These are phyloP conservation scores for Phytophthora constricta DNA, from an alignment of 352 stramenopile genomes.

Conservation along the genomic window DNA sequence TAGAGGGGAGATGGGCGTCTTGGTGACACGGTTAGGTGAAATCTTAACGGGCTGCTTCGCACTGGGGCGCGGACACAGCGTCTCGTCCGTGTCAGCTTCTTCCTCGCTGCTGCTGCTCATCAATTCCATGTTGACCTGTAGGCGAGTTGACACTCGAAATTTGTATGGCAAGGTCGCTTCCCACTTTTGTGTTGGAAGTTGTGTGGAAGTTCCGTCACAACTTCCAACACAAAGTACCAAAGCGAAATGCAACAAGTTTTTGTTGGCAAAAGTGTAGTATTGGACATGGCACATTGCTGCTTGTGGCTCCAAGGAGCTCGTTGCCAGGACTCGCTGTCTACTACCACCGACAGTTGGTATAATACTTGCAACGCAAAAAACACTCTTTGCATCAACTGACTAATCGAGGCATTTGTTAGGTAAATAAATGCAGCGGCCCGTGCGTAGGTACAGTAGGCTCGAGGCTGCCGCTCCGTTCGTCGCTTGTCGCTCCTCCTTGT, in stretches of 20 bases:
- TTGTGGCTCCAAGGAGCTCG: too few relatives aligned
- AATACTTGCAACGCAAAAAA: too few relatives aligned
- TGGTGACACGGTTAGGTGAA: background rate
- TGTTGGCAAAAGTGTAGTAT: too few relatives aligned
- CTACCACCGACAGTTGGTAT: too few relatives aligned
- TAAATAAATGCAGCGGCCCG: too few relatives aligned
- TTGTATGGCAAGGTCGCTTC: background rate
- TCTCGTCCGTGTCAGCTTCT: slow-evolving; percentile 21
- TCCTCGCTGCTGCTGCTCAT: slow-evolving; percentile 74
- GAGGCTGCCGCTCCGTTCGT: background rate
- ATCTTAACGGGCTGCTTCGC: background rate
- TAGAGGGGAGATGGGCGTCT: background rate
- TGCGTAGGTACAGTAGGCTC: too few relatives aligned
- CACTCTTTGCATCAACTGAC: too few relatives aligned
- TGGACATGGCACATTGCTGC: too few relatives aligned
- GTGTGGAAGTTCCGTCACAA: background rate
- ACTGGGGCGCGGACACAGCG: slow-evolving; percentile 6
- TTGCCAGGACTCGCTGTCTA: too few relatives aligned
- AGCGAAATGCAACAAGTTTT: too few relatives aligned
- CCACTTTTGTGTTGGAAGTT: too few relatives aligned
- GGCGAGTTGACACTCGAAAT: background rate
- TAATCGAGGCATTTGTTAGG: slow-evolving; percentile 1
- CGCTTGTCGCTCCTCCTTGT: background rate
- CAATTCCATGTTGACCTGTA: slow-evolving; percentile 49
- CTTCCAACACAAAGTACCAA: background rate